Evolutionary conservation across 2,329 filamentous ascomycete species (phyloP).

Genomic region (Fusarium agapanthi): DNA sequence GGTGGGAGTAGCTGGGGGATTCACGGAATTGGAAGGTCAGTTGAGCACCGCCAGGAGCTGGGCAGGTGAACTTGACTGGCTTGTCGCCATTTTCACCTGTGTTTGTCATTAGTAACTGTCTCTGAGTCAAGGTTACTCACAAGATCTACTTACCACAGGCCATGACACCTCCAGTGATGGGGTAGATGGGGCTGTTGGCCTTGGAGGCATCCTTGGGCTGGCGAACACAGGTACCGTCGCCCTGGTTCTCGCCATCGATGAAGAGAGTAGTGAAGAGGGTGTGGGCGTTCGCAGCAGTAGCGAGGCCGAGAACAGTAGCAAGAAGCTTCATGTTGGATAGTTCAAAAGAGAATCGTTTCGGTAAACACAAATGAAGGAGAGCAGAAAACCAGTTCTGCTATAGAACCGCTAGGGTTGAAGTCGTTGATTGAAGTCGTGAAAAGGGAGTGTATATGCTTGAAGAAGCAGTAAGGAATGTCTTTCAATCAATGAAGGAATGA

Average conservation of each 20-base stretch:
- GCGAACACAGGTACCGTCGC: constrained; percentile 76
- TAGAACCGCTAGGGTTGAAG: constrained; percentile 31
- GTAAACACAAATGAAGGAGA: neutral
- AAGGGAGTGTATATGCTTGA: constrained; percentile 20
- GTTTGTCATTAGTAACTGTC: neutral
- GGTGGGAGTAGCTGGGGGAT: constrained; percentile 63
- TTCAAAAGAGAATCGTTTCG: constrained; percentile 32
- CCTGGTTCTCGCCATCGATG: constrained; percentile 69
- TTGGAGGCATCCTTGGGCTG: constrained; percentile 64
- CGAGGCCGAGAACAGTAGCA: constrained; percentile 48
- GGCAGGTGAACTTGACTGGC: constrained; percentile 59
- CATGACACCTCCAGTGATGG: constrained; percentile 69
- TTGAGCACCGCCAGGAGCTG: constrained; percentile 59
- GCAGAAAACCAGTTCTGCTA: constrained; percentile 41
- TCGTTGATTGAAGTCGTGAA: constrained; percentile 7
- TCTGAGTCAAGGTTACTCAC: neutral
- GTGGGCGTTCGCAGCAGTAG: constrained; percentile 59
- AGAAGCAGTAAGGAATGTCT: constrained; percentile 30
- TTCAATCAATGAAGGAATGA: constrained; percentile 30
- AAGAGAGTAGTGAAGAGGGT: constrained; percentile 72
- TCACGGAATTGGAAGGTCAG: constrained; percentile 74
- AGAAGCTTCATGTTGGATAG: constrained; percentile 50
- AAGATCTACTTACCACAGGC: constrained; percentile 69
- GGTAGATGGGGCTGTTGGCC: constrained; percentile 65
- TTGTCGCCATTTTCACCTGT: constrained; percentile 55